Base-by-base conservation (phyloP, 192 early-diverging fungal genomes). In the Rhizophagus prolifer region DNA sequence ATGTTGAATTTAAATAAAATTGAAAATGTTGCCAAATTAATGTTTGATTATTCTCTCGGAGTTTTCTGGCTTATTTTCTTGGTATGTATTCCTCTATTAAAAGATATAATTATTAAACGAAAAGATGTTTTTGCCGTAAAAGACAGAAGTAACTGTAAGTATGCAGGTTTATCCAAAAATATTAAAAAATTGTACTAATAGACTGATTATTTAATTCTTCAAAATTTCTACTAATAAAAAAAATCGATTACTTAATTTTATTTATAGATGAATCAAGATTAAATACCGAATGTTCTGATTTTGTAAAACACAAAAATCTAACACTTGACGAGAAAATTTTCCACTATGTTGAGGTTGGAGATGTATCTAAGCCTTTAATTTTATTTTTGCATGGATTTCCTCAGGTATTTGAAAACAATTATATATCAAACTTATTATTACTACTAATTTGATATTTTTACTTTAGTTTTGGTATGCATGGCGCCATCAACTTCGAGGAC, bases 381-480 rank as follows among this genome's bases (percentile, higher is more conserved):
- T 50, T 79, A 9, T 79, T 79, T 38, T 25, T 79, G 9, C 78
- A 79, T 66, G 78, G 78, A 1, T 79, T 79, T 36, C 78, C 78
- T n/a, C 61, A 79, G 72, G 78, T 79, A 38, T 7, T 30, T 19
- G 64, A 58, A 16, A 31, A 3, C 0, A 10, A 19, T 23, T 8
- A 3, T n/a, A 38, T 38, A 36, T 30, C 1, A 38, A 3, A 9
- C 12, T 19, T 31, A 38, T 30, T 67, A 67, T 41, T 16, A 36
- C 41, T 38, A 21, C 25, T 36, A 8, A 21, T 9, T 5, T 16
- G 10, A 2, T 10, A 44, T 44, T 12, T 67, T 21, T 41, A n/a
- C 4, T 21, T n/a, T 58, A 79, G 78, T 74, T n/a, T 23, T 79
- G 78, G 78, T 79, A 79, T 26, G 31, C 78, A 3, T 79, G 78